Conservation (phyloP, 257 asterid genomes). For the Solanum phureja region DNA sequence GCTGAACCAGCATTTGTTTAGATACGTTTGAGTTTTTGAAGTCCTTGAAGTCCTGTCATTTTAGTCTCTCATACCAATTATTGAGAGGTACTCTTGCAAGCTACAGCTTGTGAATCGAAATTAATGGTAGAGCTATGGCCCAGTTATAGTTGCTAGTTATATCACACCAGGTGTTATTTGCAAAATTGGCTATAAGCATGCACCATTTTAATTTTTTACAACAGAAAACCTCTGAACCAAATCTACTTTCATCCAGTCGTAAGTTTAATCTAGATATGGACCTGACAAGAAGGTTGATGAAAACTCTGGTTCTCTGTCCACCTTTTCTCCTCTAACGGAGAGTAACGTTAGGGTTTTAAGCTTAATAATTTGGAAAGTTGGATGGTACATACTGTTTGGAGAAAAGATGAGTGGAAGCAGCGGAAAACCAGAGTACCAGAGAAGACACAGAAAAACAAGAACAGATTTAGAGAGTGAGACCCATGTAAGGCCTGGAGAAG, state of each 20-base stretch:
- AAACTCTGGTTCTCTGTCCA: background rate
- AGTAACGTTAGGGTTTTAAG: background rate
- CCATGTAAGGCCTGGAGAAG: background rate
- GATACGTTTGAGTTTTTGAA: background rate
- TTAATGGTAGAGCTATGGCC: background rate
- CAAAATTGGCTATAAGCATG: background rate
- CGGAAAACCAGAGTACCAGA: background rate
- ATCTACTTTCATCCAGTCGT: background rate
- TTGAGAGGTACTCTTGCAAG: background rate
- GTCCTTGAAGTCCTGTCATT: background rate
- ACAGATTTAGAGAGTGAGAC: background rate
- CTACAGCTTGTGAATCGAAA: background rate
- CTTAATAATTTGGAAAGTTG: background rate
- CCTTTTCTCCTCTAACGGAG: background rate
- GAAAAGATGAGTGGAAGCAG: background rate
- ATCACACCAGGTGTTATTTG: background rate
- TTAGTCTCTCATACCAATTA: background rate
- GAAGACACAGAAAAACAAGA: background rate
- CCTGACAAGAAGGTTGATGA: background rate
- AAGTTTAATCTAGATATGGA: background rate
- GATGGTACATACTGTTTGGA: background rate
- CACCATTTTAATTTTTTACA: background rate
- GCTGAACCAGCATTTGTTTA: background rate
- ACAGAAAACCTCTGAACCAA: background rate
- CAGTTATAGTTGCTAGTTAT: background rate